Evolutionary conservation across 2,329 filamentous ascomycete species (phyloP).

Genomic region (Pseudogymnoascus sp.): DNA sequence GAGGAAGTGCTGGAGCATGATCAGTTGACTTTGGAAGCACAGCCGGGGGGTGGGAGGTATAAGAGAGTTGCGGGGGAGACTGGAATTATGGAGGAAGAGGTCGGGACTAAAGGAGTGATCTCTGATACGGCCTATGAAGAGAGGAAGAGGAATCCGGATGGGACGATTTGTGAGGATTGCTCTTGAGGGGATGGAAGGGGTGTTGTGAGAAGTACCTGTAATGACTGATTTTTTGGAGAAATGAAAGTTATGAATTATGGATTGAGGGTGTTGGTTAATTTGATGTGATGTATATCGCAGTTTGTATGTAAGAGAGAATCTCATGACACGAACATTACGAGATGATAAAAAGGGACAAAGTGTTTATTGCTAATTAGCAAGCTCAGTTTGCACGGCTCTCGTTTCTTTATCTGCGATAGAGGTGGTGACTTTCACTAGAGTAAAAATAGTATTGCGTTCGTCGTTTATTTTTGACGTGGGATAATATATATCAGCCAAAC

Average conservation of each 20-base stretch:
- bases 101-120: background rate
- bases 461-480: background rate
- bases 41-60: conserved; percentile 10
- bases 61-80: conserved; percentile 10
- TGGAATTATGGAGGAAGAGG: background rate
- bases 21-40: conserved; percentile 7
- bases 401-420: background rate
- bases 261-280: background rate
- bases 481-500: background rate
- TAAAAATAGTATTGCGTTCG: background rate
- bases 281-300: background rate
- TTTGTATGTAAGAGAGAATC: background rate
- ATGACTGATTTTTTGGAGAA: background rate
- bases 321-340: background rate
- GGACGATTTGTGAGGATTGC: conserved; percentile 16
- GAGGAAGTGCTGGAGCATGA: background rate
- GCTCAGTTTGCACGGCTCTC: background rate
- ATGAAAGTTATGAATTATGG: background rate
- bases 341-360: background rate
- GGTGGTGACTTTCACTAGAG: background rate
- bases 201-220: background rate
- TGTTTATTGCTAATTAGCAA: background rate
- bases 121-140: background rate
- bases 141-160: conserved; percentile 14
- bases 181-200: background rate